A percentile compares a stretch with the other conserved stretches of the same genome.
phyloP scores from a whole-genome alignment of 257 asterid genomes.

The Plantago elongata region DNA sequence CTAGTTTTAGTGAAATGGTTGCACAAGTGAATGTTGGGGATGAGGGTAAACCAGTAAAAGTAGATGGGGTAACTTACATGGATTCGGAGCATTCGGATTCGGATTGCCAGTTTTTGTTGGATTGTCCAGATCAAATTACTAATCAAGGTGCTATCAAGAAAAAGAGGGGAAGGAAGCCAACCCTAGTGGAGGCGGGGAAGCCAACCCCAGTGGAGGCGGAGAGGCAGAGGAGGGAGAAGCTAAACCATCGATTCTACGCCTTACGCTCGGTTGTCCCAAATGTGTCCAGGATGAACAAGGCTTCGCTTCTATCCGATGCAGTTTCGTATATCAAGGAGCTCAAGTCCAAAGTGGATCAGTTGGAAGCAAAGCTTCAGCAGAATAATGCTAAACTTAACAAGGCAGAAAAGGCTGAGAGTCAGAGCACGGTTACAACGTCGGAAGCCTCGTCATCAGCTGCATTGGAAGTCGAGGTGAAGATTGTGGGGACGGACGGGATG shows the following conservation, averaged over 20 bases:
- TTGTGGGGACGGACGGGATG: slow-evolving; percentile 68
- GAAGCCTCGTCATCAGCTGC: neutral
- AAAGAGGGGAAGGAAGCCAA: slow-evolving; percentile 63
- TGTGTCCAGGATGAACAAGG: slow-evolving; percentile 80
- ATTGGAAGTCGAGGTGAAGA: slow-evolving; percentile 55
- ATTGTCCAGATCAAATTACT: neutral
- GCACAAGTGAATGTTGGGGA: neutral
- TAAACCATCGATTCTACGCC: slow-evolving; percentile 73
- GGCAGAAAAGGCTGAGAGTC: slow-evolving; percentile 28
- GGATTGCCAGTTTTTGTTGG: slow-evolving; percentile 27
- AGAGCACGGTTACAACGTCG: slow-evolving; percentile 33
- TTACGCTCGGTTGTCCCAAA: slow-evolving; percentile 79
- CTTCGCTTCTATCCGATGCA: slow-evolving; percentile 71
- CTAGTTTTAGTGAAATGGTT: neutral
- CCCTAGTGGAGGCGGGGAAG: slow-evolving; percentile 27
- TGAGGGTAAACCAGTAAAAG: neutral
- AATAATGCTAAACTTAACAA: slow-evolving; percentile 19
- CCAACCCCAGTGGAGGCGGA: slow-evolving; percentile 79
- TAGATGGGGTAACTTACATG: neutral
- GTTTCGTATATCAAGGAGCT: slow-evolving; percentile 73
- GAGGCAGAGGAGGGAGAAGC: slow-evolving; percentile 88
- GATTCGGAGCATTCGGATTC: slow-evolving; percentile 35
- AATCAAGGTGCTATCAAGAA: neutral
- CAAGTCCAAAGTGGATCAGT: slow-evolving; percentile 43
- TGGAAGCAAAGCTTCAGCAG: slow-evolving; percentile 30